Evolutionary conservation across 805 yeast species (phyloP).

Genomic region (Suhomyces pyralidae): DNA sequence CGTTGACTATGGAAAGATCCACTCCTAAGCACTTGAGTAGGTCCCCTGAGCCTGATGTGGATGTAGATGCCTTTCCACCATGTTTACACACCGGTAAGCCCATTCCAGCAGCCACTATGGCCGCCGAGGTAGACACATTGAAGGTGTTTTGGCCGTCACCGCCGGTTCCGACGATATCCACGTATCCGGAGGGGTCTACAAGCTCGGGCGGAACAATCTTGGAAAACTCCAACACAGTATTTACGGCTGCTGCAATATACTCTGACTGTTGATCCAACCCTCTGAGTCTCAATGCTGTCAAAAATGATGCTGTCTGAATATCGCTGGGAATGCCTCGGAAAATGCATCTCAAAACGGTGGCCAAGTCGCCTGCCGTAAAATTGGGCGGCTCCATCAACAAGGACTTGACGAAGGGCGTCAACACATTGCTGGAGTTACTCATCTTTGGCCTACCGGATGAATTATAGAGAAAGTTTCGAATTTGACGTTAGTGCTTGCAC

Average conservation of each 20-base stretch:
- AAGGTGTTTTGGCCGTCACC: slow-evolving; percentile 98
- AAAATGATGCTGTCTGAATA: slow-evolving; percentile 72
- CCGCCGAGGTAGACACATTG: slow-evolving; percentile 92
- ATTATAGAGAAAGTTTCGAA: not conserved
- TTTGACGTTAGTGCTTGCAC: not conserved
- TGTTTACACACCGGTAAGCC: slow-evolving; percentile 81
- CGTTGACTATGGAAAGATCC: slow-evolving; percentile 68
- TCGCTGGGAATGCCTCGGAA: slow-evolving; percentile 61
- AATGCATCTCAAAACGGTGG: slow-evolving; percentile 58
- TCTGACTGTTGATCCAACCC: slow-evolving; percentile 80
- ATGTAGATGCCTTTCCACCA: slow-evolving; percentile 96
- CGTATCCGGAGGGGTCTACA: slow-evolving; percentile 51
- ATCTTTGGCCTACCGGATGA: not conserved
- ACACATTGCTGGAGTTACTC: slow-evolving; percentile 20
- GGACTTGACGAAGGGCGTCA: slow-evolving; percentile 62
- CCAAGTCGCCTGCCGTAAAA: slow-evolving; percentile 62
- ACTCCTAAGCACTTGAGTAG: slow-evolving; percentile 77
- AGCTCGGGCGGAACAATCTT: slow-evolving; percentile 45
- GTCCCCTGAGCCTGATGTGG: slow-evolving; percentile 93
- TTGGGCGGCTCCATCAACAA: slow-evolving; percentile 59
- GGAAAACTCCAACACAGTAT: slow-evolving; percentile 65
- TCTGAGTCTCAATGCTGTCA: slow-evolving; percentile 69
- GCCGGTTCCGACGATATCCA: slow-evolving; percentile 97
- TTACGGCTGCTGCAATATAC: slow-evolving; percentile 82
- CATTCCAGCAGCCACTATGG: slow-evolving; percentile 92